Percentiles rank a stretch among this genome's conserved stretches.
Evolutionary conservation across 2,329 filamentous ascomycete genomes (phyloP).

Genomic region (Gaeumannomyces sp.): DNA sequence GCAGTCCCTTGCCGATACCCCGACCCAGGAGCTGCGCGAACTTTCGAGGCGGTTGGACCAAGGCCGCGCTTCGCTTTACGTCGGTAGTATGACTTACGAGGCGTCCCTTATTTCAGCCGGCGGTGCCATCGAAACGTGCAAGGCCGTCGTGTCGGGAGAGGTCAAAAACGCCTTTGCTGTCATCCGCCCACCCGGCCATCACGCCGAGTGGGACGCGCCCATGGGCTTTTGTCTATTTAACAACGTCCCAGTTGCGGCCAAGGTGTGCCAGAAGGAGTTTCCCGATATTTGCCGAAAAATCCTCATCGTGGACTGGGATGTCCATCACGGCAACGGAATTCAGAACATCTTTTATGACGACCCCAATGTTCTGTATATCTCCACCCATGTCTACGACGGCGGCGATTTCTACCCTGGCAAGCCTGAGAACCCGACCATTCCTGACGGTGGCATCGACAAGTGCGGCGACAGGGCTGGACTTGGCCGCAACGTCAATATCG

Average conservation of each 20-base stretch:
- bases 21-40: constrained; percentile 59
- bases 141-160: constrained; percentile 74
- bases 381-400: constrained; percentile 79
- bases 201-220: constrained; percentile 77
- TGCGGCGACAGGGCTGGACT: constrained; percentile 49
- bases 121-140: constrained; percentile 91
- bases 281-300: constrained; percentile 80
- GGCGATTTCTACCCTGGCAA: constrained; percentile 79
- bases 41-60: constrained; percentile 57
- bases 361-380: constrained; percentile 93
- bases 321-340: constrained; percentile 79
- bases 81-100: constrained; percentile 73
- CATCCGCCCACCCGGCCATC: constrained; percentile 90
- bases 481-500: constrained; percentile 61
- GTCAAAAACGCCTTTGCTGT: constrained; percentile 96
- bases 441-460: constrained; percentile 56
- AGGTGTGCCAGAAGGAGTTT: constrained; percentile 76
- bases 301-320: constrained; percentile 88
- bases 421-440: constrained; percentile 48
- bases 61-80: constrained; percentile 71
- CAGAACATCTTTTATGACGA: constrained; percentile 96
- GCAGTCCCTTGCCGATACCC: constrained; percentile 44
- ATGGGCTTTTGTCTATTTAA: constrained; percentile 99
- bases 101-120: constrained; percentile 81
- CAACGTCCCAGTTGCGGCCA: constrained; percentile 91